A percentile compares a stretch with the other conserved stretches of the same genome.
Evolutionary conservation across 768 basidiomycete genomes (phyloP).

Genomic region (Amylocystis lapponica): DNA sequence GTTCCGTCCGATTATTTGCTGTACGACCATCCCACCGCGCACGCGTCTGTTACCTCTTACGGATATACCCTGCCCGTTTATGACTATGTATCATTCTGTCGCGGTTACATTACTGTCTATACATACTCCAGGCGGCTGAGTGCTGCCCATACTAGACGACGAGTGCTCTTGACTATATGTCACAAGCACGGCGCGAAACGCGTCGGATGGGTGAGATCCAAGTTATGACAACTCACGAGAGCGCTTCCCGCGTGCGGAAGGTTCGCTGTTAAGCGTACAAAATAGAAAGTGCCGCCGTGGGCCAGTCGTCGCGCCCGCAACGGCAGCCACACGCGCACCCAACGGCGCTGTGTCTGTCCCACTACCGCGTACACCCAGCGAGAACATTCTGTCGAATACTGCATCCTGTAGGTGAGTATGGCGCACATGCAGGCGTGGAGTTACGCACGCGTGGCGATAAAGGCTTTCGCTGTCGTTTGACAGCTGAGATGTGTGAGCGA

Average conservation of each 20-base stretch:
- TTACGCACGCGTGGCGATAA: conserved; percentile 67
- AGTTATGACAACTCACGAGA: conserved; percentile 29
- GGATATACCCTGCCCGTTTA: conserved; percentile 4
- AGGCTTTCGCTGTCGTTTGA: conserved; percentile 85
- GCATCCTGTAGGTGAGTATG: too few relatives aligned
- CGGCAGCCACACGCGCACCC: conserved; percentile 57
- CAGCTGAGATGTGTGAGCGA: conserved; percentile 82
- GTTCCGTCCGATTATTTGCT: too few relatives aligned
- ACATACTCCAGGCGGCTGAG: too few relatives aligned
- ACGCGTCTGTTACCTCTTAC: conserved; percentile 1
- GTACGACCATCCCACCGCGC: conserved; percentile 1
- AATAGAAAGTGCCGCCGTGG: conserved; percentile 83
- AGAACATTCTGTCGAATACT: conserved; percentile 92
- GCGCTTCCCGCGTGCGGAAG: conserved; percentile 38
- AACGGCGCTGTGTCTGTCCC: conserved; percentile 61
- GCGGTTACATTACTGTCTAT: conserved; percentile 3
- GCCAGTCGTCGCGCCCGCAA: conserved; percentile 58
- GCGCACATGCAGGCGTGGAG: not conserved
- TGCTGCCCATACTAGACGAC: too few relatives aligned
- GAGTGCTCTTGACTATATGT: too few relatives aligned
- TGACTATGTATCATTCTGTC: conserved; percentile 4
- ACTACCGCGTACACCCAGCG: conserved; percentile 73
- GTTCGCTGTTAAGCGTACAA: conserved; percentile 67
- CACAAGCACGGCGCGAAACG: not conserved
- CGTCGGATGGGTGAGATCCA: not conserved